Conservation (phyloP, 768 basidiomycete species). For the Auricularia sp. region DNA sequence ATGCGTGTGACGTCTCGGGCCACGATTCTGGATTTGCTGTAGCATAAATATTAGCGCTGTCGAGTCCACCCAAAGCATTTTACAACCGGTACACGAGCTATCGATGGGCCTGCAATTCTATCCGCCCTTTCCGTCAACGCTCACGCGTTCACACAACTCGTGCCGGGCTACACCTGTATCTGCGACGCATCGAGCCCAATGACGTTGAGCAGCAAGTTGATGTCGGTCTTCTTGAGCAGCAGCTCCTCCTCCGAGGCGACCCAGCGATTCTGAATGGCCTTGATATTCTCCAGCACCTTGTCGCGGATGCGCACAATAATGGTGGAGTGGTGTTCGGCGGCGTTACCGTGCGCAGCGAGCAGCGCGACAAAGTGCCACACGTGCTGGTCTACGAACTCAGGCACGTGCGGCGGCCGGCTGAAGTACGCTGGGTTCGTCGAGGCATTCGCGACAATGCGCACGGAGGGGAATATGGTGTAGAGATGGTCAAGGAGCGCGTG, state of each 20-base stretch:
- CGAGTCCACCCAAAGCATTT: too few relatives aligned
- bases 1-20: too few relatives aligned
- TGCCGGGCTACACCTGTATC: slow-evolving; percentile 5
- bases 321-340: slow-evolving; percentile 76
- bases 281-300: slow-evolving; percentile 86
- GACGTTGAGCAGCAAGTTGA: slow-evolving; percentile 56
- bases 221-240: slow-evolving; percentile 79
- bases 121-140: too few relatives aligned
- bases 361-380: slow-evolving; percentile 94
- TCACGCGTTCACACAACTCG: too few relatives aligned
- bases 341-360: slow-evolving; percentile 68
- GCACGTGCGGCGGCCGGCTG: slow-evolving; percentile 41
- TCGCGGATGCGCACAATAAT: slow-evolving; percentile 81
- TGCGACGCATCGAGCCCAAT: slow-evolving; percentile 17
- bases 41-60: too few relatives aligned
- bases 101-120: too few relatives aligned
- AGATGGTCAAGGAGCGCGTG: slow-evolving; percentile 68
- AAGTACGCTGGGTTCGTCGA: slow-evolving; percentile 17
- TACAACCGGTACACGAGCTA: too few relatives aligned
- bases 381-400: slow-evolving; percentile 57
- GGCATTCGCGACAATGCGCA: slow-evolving; percentile 43
- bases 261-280: slow-evolving; percentile 69
- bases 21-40: too few relatives aligned
- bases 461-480: slow-evolving; percentile 80
- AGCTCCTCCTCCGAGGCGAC: slow-evolving; percentile 58